phyloP scores from a whole-genome alignment of 495 filamentous ascomycete genomes.

The Sporormia fimetaria region DNA sequence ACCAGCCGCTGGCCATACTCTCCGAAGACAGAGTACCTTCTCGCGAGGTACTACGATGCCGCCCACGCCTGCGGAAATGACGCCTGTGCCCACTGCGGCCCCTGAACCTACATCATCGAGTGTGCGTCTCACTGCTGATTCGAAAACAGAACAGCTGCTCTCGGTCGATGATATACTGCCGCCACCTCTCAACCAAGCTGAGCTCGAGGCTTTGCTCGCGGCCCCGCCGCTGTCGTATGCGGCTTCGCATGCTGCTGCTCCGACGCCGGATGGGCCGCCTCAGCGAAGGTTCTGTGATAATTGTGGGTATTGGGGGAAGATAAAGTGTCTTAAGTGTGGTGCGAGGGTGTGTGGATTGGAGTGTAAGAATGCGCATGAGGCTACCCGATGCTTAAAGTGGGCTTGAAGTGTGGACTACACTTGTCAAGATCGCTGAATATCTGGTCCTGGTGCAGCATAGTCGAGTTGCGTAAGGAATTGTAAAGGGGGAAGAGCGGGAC shows the following conservation, averaged over 20 bases:
- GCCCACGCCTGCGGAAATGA: conserved; percentile 18
- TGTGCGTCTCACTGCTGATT: background rate
- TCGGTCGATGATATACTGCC: conserved; percentile 11
- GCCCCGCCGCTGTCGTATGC: conserved; percentile 70
- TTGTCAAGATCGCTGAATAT: too few relatives aligned
- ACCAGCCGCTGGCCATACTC: background rate
- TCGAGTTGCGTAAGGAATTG: too few relatives aligned
- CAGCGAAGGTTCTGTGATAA: conserved; percentile 67
- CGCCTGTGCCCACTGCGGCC: conserved; percentile 2
- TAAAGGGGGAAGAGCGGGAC: too few relatives aligned
- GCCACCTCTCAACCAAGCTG: conserved; percentile 17
- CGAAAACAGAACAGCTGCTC: conserved; percentile 4
- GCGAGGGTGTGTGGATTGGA: conserved; percentile 68
- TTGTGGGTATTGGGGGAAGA: conserved; percentile 86
- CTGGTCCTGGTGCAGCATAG: too few relatives aligned
- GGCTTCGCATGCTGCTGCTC: conserved; percentile 55
- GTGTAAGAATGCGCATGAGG: conserved; percentile 68
- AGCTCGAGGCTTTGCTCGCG: conserved; percentile 55
- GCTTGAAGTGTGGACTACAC: too few relatives aligned
- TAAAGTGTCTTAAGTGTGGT: conserved; percentile 76
- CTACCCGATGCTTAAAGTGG: conserved; percentile 53
- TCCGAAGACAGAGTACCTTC: conserved; percentile 5
- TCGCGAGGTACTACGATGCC: conserved; percentile 6
- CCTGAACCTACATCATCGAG: background rate
- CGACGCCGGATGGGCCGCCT: conserved; percentile 39